Conservation (phyloP, 2,329 filamentous ascomycete genomes). For the Coleophoma eucalyptorum region DNA sequence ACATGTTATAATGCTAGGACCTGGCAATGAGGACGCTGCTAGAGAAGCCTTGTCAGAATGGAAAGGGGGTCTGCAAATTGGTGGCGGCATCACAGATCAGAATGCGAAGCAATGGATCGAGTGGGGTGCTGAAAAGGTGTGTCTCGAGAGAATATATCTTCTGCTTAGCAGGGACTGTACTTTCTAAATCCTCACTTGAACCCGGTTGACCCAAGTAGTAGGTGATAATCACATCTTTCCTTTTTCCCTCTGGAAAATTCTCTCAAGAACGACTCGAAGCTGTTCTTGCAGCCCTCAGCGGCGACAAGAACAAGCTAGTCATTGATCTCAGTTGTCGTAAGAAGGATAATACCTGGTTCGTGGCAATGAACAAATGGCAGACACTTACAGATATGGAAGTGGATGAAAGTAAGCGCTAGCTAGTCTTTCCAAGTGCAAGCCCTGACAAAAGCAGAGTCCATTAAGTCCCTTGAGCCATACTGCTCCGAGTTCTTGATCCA, state of each 20-base stretch:
- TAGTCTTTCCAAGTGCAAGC: not conserved
- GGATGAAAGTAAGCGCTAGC: slow-evolving; percentile 60
- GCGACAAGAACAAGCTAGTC: slow-evolving; percentile 77
- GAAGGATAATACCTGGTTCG: slow-evolving; percentile 74
- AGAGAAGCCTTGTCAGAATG: slow-evolving; percentile 73
- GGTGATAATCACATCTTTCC: slow-evolving; percentile 95
- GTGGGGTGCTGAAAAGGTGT: slow-evolving; percentile 82
- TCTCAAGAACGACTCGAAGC: slow-evolving; percentile 71
- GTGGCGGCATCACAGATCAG: slow-evolving; percentile 84
- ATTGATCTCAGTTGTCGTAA: slow-evolving; percentile 91
- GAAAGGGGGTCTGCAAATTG: slow-evolving; percentile 80
- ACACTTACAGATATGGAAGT: slow-evolving; percentile 96
- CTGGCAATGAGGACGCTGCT: slow-evolving; percentile 79
- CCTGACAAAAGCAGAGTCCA: slow-evolving; percentile 59
- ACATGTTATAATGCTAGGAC: slow-evolving; percentile 95
- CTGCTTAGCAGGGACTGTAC: too few relatives aligned
- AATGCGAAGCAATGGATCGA: slow-evolving; percentile 88
- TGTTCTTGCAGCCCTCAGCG: slow-evolving; percentile 68
- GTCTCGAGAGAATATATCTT: slow-evolving; percentile 6
- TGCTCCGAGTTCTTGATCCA: slow-evolving; percentile 97
- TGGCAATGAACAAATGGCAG: slow-evolving; percentile 99
- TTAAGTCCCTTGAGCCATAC: slow-evolving; percentile 78
- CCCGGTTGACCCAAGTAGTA: slow-evolving; percentile 36
- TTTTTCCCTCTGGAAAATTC: slow-evolving; percentile 83
- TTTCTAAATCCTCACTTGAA: not conserved